phyloP scores from a whole-genome alignment of 257 asterid species.

The Verbena officinalis region DNA sequence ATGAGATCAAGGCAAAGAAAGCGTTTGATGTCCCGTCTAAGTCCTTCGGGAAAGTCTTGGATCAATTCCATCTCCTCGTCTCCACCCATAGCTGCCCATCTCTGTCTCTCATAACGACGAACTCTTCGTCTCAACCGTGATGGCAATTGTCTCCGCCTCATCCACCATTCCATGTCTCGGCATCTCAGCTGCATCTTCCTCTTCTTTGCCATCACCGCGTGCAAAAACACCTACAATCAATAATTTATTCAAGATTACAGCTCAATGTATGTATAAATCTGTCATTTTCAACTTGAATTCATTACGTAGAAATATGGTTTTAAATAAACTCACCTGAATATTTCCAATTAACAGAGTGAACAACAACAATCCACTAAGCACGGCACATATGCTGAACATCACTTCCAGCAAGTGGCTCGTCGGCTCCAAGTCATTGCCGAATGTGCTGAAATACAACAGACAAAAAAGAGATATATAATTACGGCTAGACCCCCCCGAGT shows the following conservation, averaged over 20 bases:
- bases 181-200: constrained; percentile 88
- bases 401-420: constrained; percentile 88
- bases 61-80: constrained; percentile 83
- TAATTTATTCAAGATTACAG: background rate
- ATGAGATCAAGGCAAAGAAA: constrained; percentile 80
- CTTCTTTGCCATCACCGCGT: constrained; percentile 94
- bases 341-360: constrained; percentile 93
- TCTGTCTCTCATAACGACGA: constrained; percentile 74
- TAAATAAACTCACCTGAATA: constrained; percentile 60
- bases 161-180: constrained; percentile 99
- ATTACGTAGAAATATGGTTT: no score
- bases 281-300: no score
- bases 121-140: constrained; percentile 76
- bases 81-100: constrained; percentile 75
- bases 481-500: no score
- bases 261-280: no score
- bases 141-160: constrained; percentile 89
- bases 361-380: constrained; percentile 85
- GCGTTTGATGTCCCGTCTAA: constrained; percentile 91
- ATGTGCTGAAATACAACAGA: constrained; percentile 57
- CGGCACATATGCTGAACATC: constrained; percentile 73
- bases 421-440: constrained; percentile 90
- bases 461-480: no score
- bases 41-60: constrained; percentile 85
- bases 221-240: constrained; percentile 75